Evolutionary conservation across 176 grass and related monocot genomes (phyloP), one percentile per base, ranked within the genome.

Genomic region (Aegilops tauschii): DNA sequence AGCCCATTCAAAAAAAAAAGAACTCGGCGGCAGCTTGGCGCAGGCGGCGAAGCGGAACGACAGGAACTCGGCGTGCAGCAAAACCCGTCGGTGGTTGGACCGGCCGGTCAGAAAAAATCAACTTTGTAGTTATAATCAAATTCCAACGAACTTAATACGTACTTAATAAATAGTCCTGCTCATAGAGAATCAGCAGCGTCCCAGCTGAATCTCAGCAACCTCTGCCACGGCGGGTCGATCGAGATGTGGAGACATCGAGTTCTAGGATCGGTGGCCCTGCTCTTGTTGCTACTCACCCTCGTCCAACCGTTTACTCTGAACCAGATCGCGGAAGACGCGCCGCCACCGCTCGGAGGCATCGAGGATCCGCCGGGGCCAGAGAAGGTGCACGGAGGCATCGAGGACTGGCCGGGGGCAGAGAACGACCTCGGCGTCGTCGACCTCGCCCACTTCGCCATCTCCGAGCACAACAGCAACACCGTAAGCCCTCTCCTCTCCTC

Each of bases 391-490:
- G 39, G 39, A 40, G 39, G 39, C 39, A 40, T 40, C 39, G 40
- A 44, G 3, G 40, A 44, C 10, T 12, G 10, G 42, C 42, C 87
- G 47, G 81, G 86, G 18, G 28, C 5, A 25, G 85, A 92, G 82
- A 96, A 96, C 89, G 85, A 88, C 83, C 66, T 88, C 69, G 37
- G 83, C 40, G 59, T 88, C 23, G 23, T 25, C 47, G 83, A 90
- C 32, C 89, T 96, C 82, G 94, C 89, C 42, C 91, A 79, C 27
- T 96, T 92, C 86, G 94, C 94, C 10, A 76, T 96, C 74, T 20
- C 87, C 3, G 85, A 96, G 86, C 87, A 96, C 82, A 93, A 96
- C 89, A 93, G 93, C 52, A 92, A 84, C 61, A 35, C 94, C 54
- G 94, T 96, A 30, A 90, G 86, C 3, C 23, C 65, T 58, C 37